These are phyloP conservation scores for Zea mays DNA, from an alignment of 176 grass and related monocot genomes.

Conservation along the genomic window Zm-B73-REFERENCE-NAM-5.0 NC_050097.1:106463001-106463500, in stretches of 20 bases:
- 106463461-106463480: background rate
- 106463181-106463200: background rate
- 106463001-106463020: background rate
- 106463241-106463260: background rate
- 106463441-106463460: background rate
- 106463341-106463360: background rate
- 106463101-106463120: slow-evolving; percentile 76
- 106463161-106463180: background rate
- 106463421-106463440: slow-evolving; percentile 1
- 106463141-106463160: background rate
- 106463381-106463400: background rate
- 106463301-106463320: background rate
- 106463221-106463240: no score
- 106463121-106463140: slow-evolving; percentile 62
- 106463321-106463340: background rate
- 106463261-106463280: background rate
- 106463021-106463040: slow-evolving; percentile 12
- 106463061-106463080: slow-evolving; percentile 60
- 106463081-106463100: slow-evolving; percentile 86
- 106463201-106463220: background rate
- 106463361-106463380: background rate
- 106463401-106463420: background rate
- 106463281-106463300: background rate
- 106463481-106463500: no score
- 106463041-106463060: slow-evolving; percentile 63